Conservation (phyloP, 768 basidiomycete species). For the Heimioporus sp. region DNA sequence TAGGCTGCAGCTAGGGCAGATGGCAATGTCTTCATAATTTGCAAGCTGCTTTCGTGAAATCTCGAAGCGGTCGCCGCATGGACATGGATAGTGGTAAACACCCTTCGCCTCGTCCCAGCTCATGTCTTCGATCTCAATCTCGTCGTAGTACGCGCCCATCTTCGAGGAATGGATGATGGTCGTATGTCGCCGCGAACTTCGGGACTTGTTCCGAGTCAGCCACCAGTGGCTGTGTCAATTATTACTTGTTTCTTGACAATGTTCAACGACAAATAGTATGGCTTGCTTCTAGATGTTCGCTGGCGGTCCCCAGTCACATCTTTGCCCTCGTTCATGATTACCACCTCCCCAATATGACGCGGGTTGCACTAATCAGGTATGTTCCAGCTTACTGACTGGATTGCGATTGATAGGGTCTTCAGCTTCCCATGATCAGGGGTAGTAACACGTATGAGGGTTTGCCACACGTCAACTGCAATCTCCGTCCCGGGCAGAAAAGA, state of each 20-base stretch:
- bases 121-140: constrained; percentile 98
- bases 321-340: too few species aligned
- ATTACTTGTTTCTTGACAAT: too few species aligned
- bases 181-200: background rate
- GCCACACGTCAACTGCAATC: background rate
- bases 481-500: background rate
- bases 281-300: too few species aligned
- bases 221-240: constrained; percentile 3
- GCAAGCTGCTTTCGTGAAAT: constrained; percentile 83
- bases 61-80: constrained; percentile 97
- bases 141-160: constrained; percentile 93
- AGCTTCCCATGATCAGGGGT: background rate
- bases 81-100: constrained; percentile 96
- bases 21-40: constrained; percentile 91
- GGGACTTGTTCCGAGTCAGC: constrained; percentile 8
- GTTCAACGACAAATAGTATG: too few species aligned
- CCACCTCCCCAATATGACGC: too few species aligned
- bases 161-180: background rate
- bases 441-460: background rate
- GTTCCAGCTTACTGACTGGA: too few species aligned
- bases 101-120: constrained; percentile 78
- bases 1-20: constrained; percentile 93
- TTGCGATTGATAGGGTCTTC: background rate
- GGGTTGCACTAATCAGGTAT: too few species aligned
- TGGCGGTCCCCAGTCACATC: too few species aligned